phyloP scores from a whole-genome alignment of 768 basidiomycete genomes.

The Tulasnella sp. region DNA sequence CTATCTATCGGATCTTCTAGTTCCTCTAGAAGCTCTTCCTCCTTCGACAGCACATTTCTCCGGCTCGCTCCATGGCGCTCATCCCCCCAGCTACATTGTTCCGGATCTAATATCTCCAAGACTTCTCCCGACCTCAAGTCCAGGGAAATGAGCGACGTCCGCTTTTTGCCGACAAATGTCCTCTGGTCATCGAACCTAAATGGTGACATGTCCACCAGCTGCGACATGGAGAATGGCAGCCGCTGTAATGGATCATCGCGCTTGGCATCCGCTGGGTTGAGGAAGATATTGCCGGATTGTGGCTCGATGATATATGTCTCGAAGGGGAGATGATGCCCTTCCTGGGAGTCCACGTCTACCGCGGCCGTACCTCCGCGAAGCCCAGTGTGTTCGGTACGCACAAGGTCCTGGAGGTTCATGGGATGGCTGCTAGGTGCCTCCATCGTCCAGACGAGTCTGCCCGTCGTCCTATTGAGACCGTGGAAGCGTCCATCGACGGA shows the following conservation, averaged over 20 bases:
- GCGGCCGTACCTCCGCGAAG: neutral
- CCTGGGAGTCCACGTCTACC: slow-evolving; percentile 17
- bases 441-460: slow-evolving; percentile 82
- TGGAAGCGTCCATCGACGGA: slow-evolving; percentile 93
- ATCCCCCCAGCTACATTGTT: slow-evolving; percentile 52
- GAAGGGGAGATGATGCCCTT: slow-evolving; percentile 15
- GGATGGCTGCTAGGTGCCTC: slow-evolving; percentile 38
- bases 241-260: slow-evolving; percentile 54
- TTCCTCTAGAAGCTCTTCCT: slow-evolving; percentile 37
- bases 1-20: slow-evolving; percentile 36
- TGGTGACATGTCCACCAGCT: slow-evolving; percentile 80
- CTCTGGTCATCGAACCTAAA: slow-evolving; percentile 69
- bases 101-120: slow-evolving; percentile 60
- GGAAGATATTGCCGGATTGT: slow-evolving; percentile 85
- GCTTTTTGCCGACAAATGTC: slow-evolving; percentile 83
- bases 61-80: neutral
- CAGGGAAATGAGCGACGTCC: slow-evolving; percentile 51
- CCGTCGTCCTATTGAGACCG: slow-evolving; percentile 80
- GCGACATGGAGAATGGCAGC: slow-evolving; percentile 83
- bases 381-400: slow-evolving; percentile 51
- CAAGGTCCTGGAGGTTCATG: slow-evolving; percentile 55
- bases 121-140: slow-evolving; percentile 67
- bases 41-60: slow-evolving; percentile 16
- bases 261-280: slow-evolving; percentile 51
- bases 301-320: slow-evolving; percentile 93